phyloP scores from a whole-genome alignment of 352 stramenopile genomes.

The Aphanomyces euteiches region DNA sequence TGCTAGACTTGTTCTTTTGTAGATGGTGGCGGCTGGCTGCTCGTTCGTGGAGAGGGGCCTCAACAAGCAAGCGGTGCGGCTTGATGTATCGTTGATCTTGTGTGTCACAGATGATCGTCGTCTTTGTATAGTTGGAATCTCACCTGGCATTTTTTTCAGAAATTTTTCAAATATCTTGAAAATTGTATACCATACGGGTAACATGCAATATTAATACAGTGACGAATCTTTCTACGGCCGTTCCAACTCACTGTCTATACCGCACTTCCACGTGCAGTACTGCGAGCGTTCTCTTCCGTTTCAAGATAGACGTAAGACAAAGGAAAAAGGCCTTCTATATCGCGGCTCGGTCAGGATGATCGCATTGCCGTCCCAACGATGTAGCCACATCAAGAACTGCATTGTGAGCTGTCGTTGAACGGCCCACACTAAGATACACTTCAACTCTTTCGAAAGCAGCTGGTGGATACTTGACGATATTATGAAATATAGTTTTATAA shows the following conservation, averaged over 20 bases:
- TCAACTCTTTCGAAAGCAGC: too few relatives aligned
- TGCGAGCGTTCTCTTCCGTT: too few relatives aligned
- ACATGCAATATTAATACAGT: not conserved
- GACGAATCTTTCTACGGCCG: slow-evolving; percentile 13
- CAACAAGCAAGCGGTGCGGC: not conserved
- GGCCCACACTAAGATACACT: too few relatives aligned
- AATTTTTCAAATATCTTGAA: not conserved
- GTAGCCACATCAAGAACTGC: too few relatives aligned
- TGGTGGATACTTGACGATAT: too few relatives aligned
- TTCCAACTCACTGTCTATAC: not conserved
- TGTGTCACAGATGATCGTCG: slow-evolving; percentile 6
- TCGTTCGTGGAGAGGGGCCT: not conserved
- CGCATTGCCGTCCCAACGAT: too few relatives aligned
- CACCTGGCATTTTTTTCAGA: not conserved
- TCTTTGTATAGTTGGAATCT: not conserved
- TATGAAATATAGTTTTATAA: too few relatives aligned
- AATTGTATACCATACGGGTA: slow-evolving; percentile 12
- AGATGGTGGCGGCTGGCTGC: not conserved
- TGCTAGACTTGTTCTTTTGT: not conserved
- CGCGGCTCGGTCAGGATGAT: too few relatives aligned
- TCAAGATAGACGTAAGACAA: too few relatives aligned
- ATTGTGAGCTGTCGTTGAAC: too few relatives aligned
- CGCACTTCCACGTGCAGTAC: too few relatives aligned
- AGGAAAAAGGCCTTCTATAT: too few relatives aligned
- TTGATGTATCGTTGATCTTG: slow-evolving; percentile 15